Evolutionary conservation across 805 yeast species (phyloP), one percentile per base, ranked within the genome.

Genomic region (Sungouiella thailandica): DNA sequence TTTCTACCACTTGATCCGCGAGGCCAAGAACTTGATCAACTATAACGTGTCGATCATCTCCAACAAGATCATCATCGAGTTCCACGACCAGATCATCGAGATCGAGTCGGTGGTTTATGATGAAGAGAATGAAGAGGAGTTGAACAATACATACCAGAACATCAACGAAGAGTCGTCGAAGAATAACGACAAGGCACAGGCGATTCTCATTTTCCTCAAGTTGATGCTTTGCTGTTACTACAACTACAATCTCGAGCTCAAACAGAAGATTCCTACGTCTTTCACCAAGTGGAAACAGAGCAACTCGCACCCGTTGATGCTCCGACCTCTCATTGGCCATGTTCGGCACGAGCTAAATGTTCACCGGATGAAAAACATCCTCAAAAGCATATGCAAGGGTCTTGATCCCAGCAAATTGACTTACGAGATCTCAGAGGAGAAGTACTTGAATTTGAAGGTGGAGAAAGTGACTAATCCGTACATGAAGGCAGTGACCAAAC

Each of bases 1-100:
- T 35, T 86, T 86, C 62, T 77, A 75, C 55, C 88, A 81, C 46
- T 58, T 90, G 35, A 69, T 80, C 16, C 75, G 79, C 42, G 98
- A 90, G 57, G 86, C 95, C 1, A 71, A 80, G 19, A 53, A 68
- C 5, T 62, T 90, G 37, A 71, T 80, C 7, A 76, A 87, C 13
- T 76, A 79, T 44, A 80, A 83, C 35, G 90, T 86, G 4, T 68
- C 70, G 11, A 71, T 80, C 12, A 78, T 83, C 19, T 72, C 71
- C 33, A 77, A 80, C 39, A 80, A 77, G 44, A 72, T 89, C 14
- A 66, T 72, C 1, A 67, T 86, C 27, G 86, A 83, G 40, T 57
- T 83, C 13, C 72, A 75, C 25, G 78, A 80, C 41, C 83, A 80
- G 40, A 62, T 74, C 23, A 62, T 89, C 23, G 95, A 84, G 52